Evolutionary conservation across 345 rosid genomes (phyloP), one percentile per base, ranked within the genome.

Genomic region (Boechera retrofracta): DNA sequence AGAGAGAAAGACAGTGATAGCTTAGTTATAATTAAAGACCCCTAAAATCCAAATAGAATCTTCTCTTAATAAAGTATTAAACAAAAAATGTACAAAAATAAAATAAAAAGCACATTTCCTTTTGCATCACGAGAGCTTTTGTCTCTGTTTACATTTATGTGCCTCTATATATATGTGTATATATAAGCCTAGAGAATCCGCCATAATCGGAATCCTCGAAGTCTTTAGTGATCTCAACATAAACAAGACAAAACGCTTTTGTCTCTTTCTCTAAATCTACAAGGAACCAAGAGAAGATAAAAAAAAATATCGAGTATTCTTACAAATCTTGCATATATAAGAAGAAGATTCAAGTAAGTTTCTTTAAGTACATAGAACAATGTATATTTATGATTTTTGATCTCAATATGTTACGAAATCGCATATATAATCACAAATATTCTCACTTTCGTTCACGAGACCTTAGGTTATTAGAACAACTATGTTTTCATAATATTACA

Each of bases 1-100:
- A 78, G 77, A 78, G 77, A 72, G 45, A 63, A 48, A 77, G 77
- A 72, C 73, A 72, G 81, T 72, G 81, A 78, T 78, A 78, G 77
- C 81, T 78, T 65, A 51, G 77, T 72, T 78, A 78, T 78, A 65
- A 78, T 78, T 72, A 59, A 57, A 71, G 73, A 58, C 55, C 72
- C 68, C 56, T 41, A 49, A 72, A 70, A 72, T 72, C 81, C 54
- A 44, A 78, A 78, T 59, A 78, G 73, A 78, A 72, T 72, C 77
- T 66, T 58, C 73, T 58, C 31, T 32, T 71, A 64, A 57, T 32
- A 47, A 71, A 71, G 44, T 36, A 63, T 71, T 32, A 12, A 47
- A 53, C 16, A 70, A 36, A 64, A 38, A 41, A 39, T 28, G 45
- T 13, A 32, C 42, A 15, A 41, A 8, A 56, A 64, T 44, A 44